Conservation (phyloP, 148 eudicot species). For the Bassia scoparia region DNA sequence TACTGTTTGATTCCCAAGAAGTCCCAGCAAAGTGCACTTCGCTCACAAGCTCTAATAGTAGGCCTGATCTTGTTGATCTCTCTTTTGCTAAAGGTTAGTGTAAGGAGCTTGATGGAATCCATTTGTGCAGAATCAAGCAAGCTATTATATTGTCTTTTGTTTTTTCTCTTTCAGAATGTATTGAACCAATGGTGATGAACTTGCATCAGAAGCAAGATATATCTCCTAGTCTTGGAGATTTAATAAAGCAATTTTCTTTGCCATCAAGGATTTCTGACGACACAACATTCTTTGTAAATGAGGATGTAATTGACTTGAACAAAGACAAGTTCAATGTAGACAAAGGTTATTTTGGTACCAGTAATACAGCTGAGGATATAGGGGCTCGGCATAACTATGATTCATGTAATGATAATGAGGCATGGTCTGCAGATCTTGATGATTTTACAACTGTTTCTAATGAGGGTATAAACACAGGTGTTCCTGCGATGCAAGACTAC, state of each 20-base stretch:
- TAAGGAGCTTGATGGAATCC: background rate
- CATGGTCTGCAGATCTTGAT: conserved; percentile 47
- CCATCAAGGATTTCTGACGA: conserved; percentile 27
- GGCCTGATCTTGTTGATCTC: conserved; percentile 53
- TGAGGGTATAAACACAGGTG: conserved; percentile 38
- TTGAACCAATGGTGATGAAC: conserved; percentile 61
- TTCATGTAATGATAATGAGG: conserved; percentile 41
- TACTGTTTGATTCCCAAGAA: conserved; percentile 92
- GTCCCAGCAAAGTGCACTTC: conserved; percentile 64
- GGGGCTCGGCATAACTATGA: conserved; percentile 31
- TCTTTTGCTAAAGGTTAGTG: conserved; percentile 73
- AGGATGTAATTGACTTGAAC: conserved; percentile 7
- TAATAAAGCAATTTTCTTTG: conserved; percentile 49
- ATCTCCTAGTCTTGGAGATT: conserved; percentile 63
- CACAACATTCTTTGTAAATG: background rate
- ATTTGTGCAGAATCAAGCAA: conserved; percentile 4
- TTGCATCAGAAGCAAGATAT: conserved; percentile 51
- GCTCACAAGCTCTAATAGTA: conserved; percentile 27
- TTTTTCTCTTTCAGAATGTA: conserved; percentile 41
- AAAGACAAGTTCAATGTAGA: conserved; percentile 13
- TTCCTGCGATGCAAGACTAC: conserved; percentile 36
- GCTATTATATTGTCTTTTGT: background rate
- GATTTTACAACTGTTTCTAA: conserved; percentile 47
- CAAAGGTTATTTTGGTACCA: conserved; percentile 1
- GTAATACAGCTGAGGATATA: conserved; percentile 11